Percentiles rank a stretch among this genome's conserved stretches.
phyloP scores from a whole-genome alignment of 2,329 filamentous ascomycete species.

The Septoria petroselini region DNA sequence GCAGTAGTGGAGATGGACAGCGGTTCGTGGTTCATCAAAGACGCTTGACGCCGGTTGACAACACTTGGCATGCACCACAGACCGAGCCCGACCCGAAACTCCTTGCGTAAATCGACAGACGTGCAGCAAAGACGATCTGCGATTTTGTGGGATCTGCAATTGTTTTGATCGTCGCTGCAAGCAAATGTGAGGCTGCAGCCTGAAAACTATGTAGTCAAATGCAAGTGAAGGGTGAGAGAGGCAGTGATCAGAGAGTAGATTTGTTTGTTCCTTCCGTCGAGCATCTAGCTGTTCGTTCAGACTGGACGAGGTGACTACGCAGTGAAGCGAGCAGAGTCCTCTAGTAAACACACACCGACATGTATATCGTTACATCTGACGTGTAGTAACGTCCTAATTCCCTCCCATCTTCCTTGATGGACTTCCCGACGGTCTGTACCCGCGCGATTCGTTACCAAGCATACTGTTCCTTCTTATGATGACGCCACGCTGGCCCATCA shows the following conservation, averaged over 20 bases:
- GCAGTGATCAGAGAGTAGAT: constrained; percentile 17
- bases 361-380: constrained; percentile 19
- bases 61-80: constrained; percentile 2
- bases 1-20: background rate
- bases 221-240: background rate
- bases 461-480: constrained; percentile 37
- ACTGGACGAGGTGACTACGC: constrained; percentile 15
- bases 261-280: constrained; percentile 17
- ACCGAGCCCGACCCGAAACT: background rate
- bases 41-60: background rate
- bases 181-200: background rate
- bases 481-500: constrained; percentile 37
- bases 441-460: constrained; percentile 28
- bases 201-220: background rate
- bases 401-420: constrained; percentile 26
- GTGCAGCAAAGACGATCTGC: background rate
- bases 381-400: constrained; percentile 13
- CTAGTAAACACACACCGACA: constrained; percentile 9
- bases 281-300: constrained; percentile 19
- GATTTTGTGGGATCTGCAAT: too few relatives aligned
- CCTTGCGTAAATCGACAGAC: background rate
- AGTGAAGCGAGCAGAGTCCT: constrained; percentile 14
- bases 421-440: constrained; percentile 23
- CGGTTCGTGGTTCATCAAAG: too few relatives aligned
- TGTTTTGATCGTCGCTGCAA: constrained; percentile 11